Evolutionary conservation across 129 eudicot genomes (phyloP).

Genomic region (Helianthus tuberosus): DNA sequence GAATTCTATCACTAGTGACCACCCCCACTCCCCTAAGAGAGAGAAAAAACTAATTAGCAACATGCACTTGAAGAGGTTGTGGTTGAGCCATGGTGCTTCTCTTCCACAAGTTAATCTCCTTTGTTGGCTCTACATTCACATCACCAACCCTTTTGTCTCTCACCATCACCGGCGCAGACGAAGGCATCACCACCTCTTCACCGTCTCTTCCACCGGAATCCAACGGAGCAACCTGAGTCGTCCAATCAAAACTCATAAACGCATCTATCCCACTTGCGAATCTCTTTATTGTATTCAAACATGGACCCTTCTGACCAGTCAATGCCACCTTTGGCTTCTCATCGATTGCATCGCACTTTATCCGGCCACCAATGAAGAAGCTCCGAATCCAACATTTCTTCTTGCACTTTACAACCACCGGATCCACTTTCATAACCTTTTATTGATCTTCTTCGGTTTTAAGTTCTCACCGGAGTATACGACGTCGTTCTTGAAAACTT

Average conservation of each 20-base stretch:
- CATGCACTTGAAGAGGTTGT: conserved; percentile 58
- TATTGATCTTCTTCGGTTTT: conserved; percentile 24
- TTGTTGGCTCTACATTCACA: conserved; percentile 55
- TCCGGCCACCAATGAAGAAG: conserved; percentile 27
- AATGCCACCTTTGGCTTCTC: conserved; percentile 21
- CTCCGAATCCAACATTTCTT: conserved; percentile 20
- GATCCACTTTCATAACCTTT: conserved; percentile 7
- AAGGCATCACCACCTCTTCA: conserved; percentile 41
- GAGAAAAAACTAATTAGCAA: neutral
- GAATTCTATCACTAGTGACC: too few relatives aligned
- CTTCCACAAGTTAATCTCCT: conserved; percentile 81
- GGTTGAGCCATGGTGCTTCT: conserved; percentile 90
- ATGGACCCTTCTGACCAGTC: conserved; percentile 29
- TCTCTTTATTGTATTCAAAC: conserved; percentile 58
- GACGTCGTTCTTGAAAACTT: conserved; percentile 20
- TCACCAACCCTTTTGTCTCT: conserved; percentile 33
- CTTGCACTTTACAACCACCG: conserved; percentile 33
- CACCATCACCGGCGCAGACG: conserved; percentile 56
- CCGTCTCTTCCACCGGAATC: conserved; percentile 34
- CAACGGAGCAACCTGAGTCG: conserved; percentile 57
- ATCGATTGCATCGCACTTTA: conserved; percentile 32
- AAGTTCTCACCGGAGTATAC: conserved; percentile 13
- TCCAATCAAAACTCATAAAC: conserved; percentile 63
- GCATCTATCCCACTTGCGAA: conserved; percentile 63
- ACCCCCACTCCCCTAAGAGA: neutral